phyloP scores from a whole-genome alignment of 2,329 filamentous ascomycete genomes.

The Pyrenophora graminea region DNA sequence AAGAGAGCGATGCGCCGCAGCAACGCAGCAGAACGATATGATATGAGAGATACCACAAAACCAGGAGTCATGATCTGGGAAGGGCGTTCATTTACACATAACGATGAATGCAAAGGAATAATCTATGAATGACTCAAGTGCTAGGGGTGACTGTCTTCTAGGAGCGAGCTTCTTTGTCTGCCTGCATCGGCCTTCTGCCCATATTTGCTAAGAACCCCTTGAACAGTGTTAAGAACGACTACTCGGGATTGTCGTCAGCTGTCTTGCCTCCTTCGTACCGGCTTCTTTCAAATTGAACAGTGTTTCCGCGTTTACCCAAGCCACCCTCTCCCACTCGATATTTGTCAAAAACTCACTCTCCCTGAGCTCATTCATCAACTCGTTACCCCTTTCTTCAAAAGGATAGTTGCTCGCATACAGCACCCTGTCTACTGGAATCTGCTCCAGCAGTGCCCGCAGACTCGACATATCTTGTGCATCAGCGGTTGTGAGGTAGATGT shows the following conservation, averaged over 20 bases:
- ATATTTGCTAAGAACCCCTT: too few relatives aligned
- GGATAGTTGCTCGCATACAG: constrained; percentile 65
- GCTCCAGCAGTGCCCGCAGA: constrained; percentile 52
- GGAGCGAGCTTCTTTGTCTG: neutral
- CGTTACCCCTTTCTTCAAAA: constrained; percentile 55
- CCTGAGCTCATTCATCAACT: constrained; percentile 55
- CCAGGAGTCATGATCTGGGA: constrained; percentile 27
- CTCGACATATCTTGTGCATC: constrained; percentile 57
- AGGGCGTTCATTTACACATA: constrained; percentile 22
- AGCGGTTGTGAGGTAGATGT: constrained; percentile 63
- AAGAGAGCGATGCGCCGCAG: neutral
- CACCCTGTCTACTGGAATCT: constrained; percentile 56
- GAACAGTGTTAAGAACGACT: too few relatives aligned
- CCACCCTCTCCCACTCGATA: constrained; percentile 56
- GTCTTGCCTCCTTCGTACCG: neutral
- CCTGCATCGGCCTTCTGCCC: too few relatives aligned
- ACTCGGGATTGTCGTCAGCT: neutral
- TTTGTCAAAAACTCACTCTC: constrained; percentile 55
- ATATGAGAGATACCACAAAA: constrained; percentile 35
- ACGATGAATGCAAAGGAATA: constrained; percentile 27
- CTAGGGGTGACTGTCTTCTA: neutral
- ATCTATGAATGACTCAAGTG: neutral
- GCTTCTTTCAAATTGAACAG: constrained; percentile 24
- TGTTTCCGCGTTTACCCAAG: constrained; percentile 56
- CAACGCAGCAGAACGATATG: constrained; percentile 16